Conservation (phyloP, 2,329 filamentous ascomycete genomes). For the Thermochaetoides dissita region DNA sequence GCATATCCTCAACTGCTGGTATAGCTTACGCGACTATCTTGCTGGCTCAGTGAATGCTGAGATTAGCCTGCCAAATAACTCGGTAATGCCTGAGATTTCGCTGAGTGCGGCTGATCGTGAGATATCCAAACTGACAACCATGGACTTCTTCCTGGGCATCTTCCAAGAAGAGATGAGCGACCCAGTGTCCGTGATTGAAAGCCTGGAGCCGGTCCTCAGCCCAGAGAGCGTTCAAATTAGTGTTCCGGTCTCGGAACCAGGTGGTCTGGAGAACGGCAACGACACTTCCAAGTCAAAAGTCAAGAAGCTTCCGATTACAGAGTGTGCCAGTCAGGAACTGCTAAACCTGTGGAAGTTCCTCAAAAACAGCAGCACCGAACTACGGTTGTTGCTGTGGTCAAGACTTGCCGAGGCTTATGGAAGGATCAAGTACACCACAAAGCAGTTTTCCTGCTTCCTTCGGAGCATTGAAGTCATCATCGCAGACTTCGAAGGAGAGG, state of each 20-base stretch:
- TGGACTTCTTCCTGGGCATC: conserved; percentile 87
- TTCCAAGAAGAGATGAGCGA: conserved; percentile 74
- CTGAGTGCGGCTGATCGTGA: conserved; percentile 74
- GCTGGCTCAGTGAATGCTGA: conserved; percentile 25
- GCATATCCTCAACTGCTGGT: conserved; percentile 44
- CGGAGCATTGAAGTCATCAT: conserved; percentile 76
- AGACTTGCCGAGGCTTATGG: conserved; percentile 81
- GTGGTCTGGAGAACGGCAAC: conserved; percentile 11
- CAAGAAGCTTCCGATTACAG: conserved; percentile 29
- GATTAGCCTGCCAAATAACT: conserved; percentile 66
- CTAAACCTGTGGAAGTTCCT: conserved; percentile 78
- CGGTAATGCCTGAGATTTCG: conserved; percentile 77
- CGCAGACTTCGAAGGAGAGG: conserved; percentile 44
- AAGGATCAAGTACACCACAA: conserved; percentile 70
- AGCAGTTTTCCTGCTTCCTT: conserved; percentile 76
- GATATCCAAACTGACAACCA: conserved; percentile 81
- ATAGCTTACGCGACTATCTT: conserved; percentile 40
- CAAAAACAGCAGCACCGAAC: conserved; percentile 62
- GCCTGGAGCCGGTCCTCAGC: conserved; percentile 80
- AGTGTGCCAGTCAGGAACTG: conserved; percentile 42
- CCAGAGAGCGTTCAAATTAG: conserved; percentile 41
- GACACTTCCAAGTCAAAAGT: conserved; percentile 13
- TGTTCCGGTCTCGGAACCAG: conserved; percentile 7
- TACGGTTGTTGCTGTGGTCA: conserved; percentile 80
- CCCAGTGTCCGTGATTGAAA: conserved; percentile 76